Percentiles rank a stretch among this genome's conserved stretches.
phyloP scores from a whole-genome alignment of 2,329 filamentous ascomycete species.

The Arthrobotrys sphaeroides region DNA sequence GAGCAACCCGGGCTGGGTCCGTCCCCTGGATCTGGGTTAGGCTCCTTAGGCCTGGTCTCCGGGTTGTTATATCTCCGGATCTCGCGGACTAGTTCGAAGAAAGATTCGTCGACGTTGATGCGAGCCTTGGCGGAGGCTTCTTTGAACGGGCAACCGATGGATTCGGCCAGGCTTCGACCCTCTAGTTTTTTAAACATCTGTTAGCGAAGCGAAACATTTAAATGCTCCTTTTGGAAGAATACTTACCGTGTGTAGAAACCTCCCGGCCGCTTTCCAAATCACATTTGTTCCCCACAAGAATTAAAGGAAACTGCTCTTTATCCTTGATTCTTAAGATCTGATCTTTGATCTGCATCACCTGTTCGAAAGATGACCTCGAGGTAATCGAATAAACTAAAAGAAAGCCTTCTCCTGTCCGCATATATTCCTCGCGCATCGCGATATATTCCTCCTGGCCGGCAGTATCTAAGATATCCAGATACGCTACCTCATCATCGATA shows the following conservation, averaged over 20 bases:
- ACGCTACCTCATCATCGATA: conserved; percentile 95
- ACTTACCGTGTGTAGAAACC: conserved; percentile 87
- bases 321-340: conserved; percentile 98
- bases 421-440: conserved; percentile 99
- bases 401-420: conserved; percentile 98
- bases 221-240: background rate
- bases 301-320: conserved; percentile 99
- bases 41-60: no score
- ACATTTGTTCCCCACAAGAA: conserved; percentile 98
- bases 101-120: no score
- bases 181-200: no score
- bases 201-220: no score
- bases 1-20: no score
- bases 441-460: conserved; percentile 99
- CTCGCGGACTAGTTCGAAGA: no score
- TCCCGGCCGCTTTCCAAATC: conserved; percentile 93
- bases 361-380: conserved; percentile 94
- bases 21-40: no score
- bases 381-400: conserved; percentile 98
- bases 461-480: conserved; percentile 97
- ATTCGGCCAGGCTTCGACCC: no score
- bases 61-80: no score
- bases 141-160: no score
- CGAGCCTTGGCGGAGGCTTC: no score
- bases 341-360: conserved; percentile 98